These are phyloP conservation scores for Sphagnum magellanicum DNA, from an alignment of 228 moss, liverwort and hornwort species.

Conservation along the genomic window DNA sequence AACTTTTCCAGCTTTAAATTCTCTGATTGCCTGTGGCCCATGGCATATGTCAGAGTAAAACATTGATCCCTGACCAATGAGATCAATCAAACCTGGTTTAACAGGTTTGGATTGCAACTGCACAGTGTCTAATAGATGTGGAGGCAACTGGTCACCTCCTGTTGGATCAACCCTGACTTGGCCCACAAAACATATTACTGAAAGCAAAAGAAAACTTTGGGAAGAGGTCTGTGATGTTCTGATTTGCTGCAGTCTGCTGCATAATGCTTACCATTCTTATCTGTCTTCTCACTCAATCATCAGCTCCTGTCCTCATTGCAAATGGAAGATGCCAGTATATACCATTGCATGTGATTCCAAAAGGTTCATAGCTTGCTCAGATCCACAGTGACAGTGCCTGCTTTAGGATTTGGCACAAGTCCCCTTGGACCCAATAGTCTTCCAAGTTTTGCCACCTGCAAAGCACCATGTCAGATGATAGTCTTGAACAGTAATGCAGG, in stretches of 20 bases:
- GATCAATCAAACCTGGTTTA: not conserved
- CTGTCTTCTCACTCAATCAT: too few relatives aligned
- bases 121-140: not conserved
- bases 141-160: not conserved
- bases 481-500: too few relatives aligned
- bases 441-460: conserved; percentile 95
- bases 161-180: too few relatives aligned
- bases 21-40: conserved; percentile 61
- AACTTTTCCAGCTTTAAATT: conserved; percentile 98
- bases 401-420: conserved; percentile 98
- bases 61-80: not conserved
- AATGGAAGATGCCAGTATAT: too few relatives aligned
- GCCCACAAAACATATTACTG: too few relatives aligned
- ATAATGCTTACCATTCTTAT: too few relatives aligned
- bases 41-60: not conserved
- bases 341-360: too few relatives aligned
- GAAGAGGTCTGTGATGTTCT: too few relatives aligned
- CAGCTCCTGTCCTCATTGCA: too few relatives aligned
- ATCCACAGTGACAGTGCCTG: conserved; percentile 91
- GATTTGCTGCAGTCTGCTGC: too few relatives aligned
- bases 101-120: not conserved
- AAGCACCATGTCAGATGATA: not conserved
- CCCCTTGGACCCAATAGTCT: conserved; percentile 94
- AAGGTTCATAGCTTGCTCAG: conserved; percentile 47
- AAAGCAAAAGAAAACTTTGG: too few relatives aligned